Base-by-base conservation (phyloP, 2,329 filamentous ascomycete species). In the Akanthomyces dipterigenus region DNA sequence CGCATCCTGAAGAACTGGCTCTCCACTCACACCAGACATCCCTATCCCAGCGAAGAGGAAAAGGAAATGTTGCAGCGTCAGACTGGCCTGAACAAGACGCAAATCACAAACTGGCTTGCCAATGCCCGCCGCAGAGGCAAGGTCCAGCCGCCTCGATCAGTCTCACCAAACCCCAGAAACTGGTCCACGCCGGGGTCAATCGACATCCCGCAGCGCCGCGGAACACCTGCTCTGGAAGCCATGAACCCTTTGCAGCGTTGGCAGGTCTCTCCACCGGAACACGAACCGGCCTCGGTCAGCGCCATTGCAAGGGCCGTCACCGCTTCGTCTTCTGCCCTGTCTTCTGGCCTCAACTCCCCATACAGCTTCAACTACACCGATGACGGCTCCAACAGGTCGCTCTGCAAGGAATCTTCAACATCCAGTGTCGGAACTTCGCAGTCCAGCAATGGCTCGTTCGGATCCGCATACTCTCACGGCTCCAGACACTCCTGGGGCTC, bases 101-200 rank as follows among this genome's bases (percentile, higher is more conserved):
- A 97, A 70, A 93, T 96, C 67, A 88, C 88, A 12, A 96, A 96
- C 71, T 96, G 92, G 92, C 84, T 96, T 51, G 92, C 92, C 63
- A 96, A 96, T 73, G 91, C 91, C 62, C 86, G 92, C 48, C 85
- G 92, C 61, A 83, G 92, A 64, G 88, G 90, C 67, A 96, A 96
- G 76, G 86, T 89, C 60, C 84, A 87, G 53, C 79, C 84, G 2
- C 85, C 85, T 51, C 82, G 88, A 65, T 86, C 84, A 34, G 85
- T 82, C 20, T 93, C 90, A 5, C 89, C 91, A 1, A 84, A 88
- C 66, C 82, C 85, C 28, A 82, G 80, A 64, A 80, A 76, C 65
- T 82, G 83, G 61, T 82, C 82, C 22, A 76, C 78, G 64, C 82
- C 85, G 5, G 78, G 80, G 61, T 84, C 87, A 4, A 87, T 96